Evolutionary conservation across 202 grass and related monocot genomes (phyloP), one percentile per base, ranked within the genome.

Genomic region (Eragrostis tef): DNA sequence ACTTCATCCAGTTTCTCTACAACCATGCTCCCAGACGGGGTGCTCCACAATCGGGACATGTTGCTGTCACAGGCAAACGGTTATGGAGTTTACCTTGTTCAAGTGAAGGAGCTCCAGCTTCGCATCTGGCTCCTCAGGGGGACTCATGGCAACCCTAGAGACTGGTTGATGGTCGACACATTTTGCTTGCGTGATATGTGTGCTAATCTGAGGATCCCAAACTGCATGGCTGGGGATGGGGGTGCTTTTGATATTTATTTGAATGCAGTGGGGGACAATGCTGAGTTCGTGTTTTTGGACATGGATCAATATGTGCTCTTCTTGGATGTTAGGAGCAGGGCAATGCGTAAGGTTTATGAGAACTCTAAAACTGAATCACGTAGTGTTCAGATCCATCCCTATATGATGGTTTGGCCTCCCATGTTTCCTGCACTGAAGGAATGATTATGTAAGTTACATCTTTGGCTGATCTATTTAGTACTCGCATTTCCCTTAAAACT

Each of bases 301-400:
- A 50, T 78, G 44, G 0, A 14, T 36, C 6, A 17, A 34, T 50
- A 16, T 64, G 17, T 78, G 4, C 25, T 78, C 16, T 78, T 34
- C 60, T 50, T 78, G 59, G 59, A 65, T 64, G 44, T 78, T n/a
- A 78, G 44, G 75, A 64, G 17, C 26, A 64, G 59, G 17, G 43
- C 10, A 78, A 5, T 78, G 7, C 17, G n/a, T 6, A 21, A 22
- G 54, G 54, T 58, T 1, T 24, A 58, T 9, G 20, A 58, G 54
- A 2, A 22, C 8, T 3, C 6, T 1, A 2, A n/a, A 24, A 6
- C 9, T 7, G 6, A 22, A 7, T 0, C 6, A 39, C 34, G 34
- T 2, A 8, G 44, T 22, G 9, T 9, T 58, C 19, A n/a, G 54
- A 22, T 58, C 54, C 54, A 22, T 22, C 54, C 54, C 20, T 58